These are phyloP conservation scores for Bothriochloa decipiens DNA, from an alignment of 176 grass and related monocot genomes.

Conservation along the genomic window DNA sequence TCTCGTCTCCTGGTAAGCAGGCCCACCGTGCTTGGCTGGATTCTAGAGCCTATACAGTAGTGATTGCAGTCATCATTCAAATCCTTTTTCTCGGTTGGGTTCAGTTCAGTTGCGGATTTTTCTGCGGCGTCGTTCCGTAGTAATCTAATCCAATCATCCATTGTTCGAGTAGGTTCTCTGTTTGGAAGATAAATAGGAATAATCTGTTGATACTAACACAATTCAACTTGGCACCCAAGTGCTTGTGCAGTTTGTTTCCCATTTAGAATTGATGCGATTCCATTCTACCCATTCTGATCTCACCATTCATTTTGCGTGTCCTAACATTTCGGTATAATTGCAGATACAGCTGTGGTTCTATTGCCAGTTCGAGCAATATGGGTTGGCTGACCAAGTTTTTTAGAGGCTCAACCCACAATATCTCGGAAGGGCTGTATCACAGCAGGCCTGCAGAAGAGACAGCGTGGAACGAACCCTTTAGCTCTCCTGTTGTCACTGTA, in stretches of 20 bases:
- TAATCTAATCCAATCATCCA: slow-evolving; percentile 7
- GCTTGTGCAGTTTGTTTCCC: slow-evolving; percentile 4
- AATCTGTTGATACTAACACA: not conserved
- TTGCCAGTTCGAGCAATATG: slow-evolving; percentile 48
- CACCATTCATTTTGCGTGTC: not conserved
- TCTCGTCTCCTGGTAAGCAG: not conserved
- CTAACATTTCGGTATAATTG: slow-evolving; percentile 19
- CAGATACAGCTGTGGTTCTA: slow-evolving; percentile 27
- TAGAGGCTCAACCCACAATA: slow-evolving; percentile 73
- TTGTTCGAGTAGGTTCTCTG: not conserved
- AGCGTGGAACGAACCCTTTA: slow-evolving; percentile 56
- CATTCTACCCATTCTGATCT: not conserved
- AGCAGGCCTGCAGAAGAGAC: slow-evolving; percentile 45
- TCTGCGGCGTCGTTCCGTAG: not conserved
- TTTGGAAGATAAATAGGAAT: not conserved
- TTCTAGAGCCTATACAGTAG: not conserved
- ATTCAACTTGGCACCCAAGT: not conserved
- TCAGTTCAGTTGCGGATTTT: not conserved
- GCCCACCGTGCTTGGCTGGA: not conserved
- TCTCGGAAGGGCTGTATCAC: slow-evolving; percentile 64
- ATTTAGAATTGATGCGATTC: not conserved
- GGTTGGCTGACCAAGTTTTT: slow-evolving; percentile 89
- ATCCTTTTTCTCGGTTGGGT: not conserved
- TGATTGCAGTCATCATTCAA: not conserved
- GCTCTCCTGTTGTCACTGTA: slow-evolving; percentile 49